Evolutionary conservation across 441 rosid genomes (phyloP).

Genomic region (Corymbia citriodora): DNA sequence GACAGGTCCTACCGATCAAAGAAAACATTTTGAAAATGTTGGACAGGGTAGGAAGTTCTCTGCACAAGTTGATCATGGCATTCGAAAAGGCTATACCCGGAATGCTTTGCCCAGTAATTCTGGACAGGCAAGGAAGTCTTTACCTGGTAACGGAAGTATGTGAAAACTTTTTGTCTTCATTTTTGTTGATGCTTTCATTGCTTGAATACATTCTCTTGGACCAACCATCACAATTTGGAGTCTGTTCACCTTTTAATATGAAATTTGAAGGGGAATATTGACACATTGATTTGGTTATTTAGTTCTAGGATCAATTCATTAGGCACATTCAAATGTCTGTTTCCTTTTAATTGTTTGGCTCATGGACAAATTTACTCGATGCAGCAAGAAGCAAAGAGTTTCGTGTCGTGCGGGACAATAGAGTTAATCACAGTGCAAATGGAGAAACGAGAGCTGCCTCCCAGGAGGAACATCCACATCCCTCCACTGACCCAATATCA

Average conservation of each 20-base stretch:
- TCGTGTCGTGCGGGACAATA: conserved; percentile 63
- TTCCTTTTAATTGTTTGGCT: conserved; percentile 7
- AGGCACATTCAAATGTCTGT: not conserved
- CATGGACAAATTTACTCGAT: conserved; percentile 10
- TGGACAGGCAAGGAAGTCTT: not conserved
- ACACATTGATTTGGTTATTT: not conserved
- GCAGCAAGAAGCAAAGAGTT: conserved; percentile 62
- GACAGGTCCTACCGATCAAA: conserved; percentile 32
- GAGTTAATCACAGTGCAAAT: conserved; percentile 38
- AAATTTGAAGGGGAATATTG: not conserved
- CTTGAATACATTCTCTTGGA: not conserved
- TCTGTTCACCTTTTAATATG: not conserved
- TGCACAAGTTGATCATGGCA: conserved; percentile 12
- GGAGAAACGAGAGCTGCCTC: conserved; percentile 37
- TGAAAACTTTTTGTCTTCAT: not conserved
- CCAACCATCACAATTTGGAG: not conserved
- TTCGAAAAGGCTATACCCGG: conserved; percentile 43
- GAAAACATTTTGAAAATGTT: conserved; percentile 38
- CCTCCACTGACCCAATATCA: conserved; percentile 23
- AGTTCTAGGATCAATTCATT: not conserved
- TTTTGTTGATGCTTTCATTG: not conserved
- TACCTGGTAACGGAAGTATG: conserved; percentile 29
- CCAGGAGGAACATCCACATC: conserved; percentile 18
- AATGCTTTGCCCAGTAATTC: conserved; percentile 9
- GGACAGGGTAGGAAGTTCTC: conserved; percentile 18